phyloP scores from a whole-genome alignment of 1,284 basidiomycete genomes.

The Fomitopsis betulina region DNA sequence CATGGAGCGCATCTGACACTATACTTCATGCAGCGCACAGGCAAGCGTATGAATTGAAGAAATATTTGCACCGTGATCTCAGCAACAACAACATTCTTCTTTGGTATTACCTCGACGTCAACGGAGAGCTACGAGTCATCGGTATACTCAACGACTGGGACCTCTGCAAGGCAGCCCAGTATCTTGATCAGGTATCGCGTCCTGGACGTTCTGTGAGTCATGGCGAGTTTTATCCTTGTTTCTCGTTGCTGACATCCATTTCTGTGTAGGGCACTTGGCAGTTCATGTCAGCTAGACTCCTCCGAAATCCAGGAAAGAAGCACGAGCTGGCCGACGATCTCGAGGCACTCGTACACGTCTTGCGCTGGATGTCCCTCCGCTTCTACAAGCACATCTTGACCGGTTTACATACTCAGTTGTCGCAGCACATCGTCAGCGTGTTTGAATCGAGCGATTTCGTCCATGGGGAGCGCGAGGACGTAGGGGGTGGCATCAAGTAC shows the following conservation, averaged over 20 bases:
- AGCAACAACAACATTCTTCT: slow-evolving; percentile 5
- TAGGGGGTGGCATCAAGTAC: no score
- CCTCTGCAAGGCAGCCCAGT: neutral
- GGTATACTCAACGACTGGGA: slow-evolving; percentile 6
- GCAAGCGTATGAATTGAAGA: neutral
- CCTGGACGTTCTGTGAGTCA: neutral
- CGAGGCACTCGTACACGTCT: slow-evolving; percentile 9
- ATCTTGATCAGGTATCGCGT: neutral
- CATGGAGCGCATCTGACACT: neutral
- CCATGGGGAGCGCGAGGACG: no score
- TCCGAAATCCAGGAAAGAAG: neutral
- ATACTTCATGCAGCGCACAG: neutral
- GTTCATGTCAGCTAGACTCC: slow-evolving; percentile 10
- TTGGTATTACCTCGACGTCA: neutral
- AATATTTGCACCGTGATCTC: slow-evolving; percentile 3
- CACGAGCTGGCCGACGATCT: slow-evolving; percentile 9
- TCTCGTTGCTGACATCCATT: no score
- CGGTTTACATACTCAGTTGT: neutral
- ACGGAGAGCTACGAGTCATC: neutral
- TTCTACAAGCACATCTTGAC: neutral
- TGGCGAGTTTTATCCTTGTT: neutral
- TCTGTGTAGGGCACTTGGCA: slow-evolving; percentile 12
- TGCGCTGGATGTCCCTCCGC: slow-evolving; percentile 3
- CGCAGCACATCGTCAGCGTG: neutral
- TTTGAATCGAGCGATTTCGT: no score